A percentile compares a stretch with the other conserved stretches of the same genome.
Conservation (phyloP, 805 yeast species). For the Saturnispora galanensis region DNA sequence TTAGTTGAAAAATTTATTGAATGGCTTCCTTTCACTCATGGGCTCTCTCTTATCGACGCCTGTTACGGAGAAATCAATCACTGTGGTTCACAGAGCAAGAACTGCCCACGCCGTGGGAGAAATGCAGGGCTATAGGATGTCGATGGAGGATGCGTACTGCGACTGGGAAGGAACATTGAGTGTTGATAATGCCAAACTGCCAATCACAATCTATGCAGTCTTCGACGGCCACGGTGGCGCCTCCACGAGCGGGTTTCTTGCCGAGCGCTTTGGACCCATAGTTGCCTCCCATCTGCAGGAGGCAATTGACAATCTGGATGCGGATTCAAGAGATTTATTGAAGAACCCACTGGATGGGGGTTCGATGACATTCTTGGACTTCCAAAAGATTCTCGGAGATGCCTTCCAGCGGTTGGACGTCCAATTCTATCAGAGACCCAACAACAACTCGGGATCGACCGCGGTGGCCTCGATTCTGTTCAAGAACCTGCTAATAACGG, state of each 20-base stretch:
- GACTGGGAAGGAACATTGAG: slow-evolving; percentile 25
- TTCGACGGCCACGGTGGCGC: slow-evolving; percentile 82
- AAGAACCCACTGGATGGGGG: slow-evolving; percentile 11
- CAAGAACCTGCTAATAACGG: slow-evolving; percentile 39
- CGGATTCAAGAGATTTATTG: slow-evolving; percentile 12
- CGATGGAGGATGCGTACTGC: slow-evolving; percentile 71
- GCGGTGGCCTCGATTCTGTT: slow-evolving; percentile 38
- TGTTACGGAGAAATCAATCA: slow-evolving; percentile 54
- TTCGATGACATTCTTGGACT: slow-evolving; percentile 17
- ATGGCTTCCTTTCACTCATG: slow-evolving; percentile 29
- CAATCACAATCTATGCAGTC: slow-evolving; percentile 48
- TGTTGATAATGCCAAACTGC: neutral
- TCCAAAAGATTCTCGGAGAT: slow-evolving; percentile 29
- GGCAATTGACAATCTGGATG: slow-evolving; percentile 13
- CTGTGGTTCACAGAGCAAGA: slow-evolving; percentile 34
- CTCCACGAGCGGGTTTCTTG: slow-evolving; percentile 45
- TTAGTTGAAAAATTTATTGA: neutral
- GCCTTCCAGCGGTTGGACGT: slow-evolving; percentile 38
- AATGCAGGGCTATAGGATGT: slow-evolving; percentile 68
- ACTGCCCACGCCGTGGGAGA: slow-evolving; percentile 56
- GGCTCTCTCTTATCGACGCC: slow-evolving; percentile 72
- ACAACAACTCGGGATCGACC: slow-evolving; percentile 42
- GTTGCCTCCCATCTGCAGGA: slow-evolving; percentile 15
- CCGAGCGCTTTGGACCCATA: slow-evolving; percentile 29
- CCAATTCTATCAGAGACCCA: slow-evolving; percentile 30